Conservation (phyloP, 192 early-diverging fungal species). For the Dispira simplex region DNA sequence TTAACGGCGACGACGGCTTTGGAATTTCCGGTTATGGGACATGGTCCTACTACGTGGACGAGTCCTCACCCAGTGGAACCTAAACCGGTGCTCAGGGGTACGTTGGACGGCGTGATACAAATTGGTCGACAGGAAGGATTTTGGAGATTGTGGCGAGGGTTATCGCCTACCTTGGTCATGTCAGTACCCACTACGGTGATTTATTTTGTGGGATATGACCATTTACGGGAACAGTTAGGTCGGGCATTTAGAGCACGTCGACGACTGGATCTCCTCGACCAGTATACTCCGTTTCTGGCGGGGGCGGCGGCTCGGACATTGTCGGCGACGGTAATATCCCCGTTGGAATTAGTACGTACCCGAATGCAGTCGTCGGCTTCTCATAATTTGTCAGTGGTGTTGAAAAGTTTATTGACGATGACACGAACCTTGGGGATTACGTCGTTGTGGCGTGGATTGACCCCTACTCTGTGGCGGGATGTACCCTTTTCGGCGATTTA, state of each 20-base stretch:
- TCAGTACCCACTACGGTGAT: slow-evolving; percentile 82
- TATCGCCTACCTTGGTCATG: slow-evolving; percentile 76
- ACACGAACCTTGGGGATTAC: slow-evolving; percentile 35
- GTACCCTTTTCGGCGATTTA: slow-evolving; percentile 93
- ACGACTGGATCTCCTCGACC: slow-evolving; percentile 19
- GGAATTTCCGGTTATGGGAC: not conserved
- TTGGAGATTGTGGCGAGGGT: slow-evolving; percentile 69
- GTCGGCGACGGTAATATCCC: slow-evolving; percentile 68
- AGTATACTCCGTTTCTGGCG: slow-evolving; percentile 52
- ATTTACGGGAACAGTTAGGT: slow-evolving; percentile 41
- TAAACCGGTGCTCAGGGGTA: slow-evolving; percentile 13
- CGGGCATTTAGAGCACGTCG: slow-evolving; percentile 12
- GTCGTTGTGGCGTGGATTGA: slow-evolving; percentile 74
- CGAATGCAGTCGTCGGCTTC: slow-evolving; percentile 65
- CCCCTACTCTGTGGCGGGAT: slow-evolving; percentile 84
- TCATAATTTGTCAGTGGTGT: slow-evolving; percentile 40
- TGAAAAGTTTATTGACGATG: slow-evolving; percentile 42
- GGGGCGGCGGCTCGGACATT: slow-evolving; percentile 65
- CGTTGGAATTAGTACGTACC: slow-evolving; percentile 82
- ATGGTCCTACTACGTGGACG: not conserved
- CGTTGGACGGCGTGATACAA: slow-evolving; percentile 52
- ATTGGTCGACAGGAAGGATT: slow-evolving; percentile 71
- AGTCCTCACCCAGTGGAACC: not conserved
- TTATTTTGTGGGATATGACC: slow-evolving; percentile 93
- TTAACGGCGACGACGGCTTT: too few relatives aligned